Percentiles rank a stretch among this genome's conserved stretches.
phyloP scores from a whole-genome alignment of 1,139 yeast genomes.

The Geotrichum aggregatum region DNA sequence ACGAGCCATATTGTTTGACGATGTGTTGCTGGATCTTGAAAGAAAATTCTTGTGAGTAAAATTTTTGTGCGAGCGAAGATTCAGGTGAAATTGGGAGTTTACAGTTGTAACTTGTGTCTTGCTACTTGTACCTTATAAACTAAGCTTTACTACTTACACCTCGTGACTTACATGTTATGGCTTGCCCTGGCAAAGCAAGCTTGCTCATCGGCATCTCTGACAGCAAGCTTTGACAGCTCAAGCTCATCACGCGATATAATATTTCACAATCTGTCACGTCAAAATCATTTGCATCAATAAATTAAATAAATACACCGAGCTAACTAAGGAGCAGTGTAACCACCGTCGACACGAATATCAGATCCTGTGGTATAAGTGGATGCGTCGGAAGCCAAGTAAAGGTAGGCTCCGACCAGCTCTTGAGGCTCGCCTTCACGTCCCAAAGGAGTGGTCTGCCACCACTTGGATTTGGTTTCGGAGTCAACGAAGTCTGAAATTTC shows the following conservation, averaged over 20 bases:
- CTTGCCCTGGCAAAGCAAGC: too few species aligned
- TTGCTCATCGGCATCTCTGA: background rate
- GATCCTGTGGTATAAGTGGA: conserved; percentile 80
- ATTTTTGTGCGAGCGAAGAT: background rate
- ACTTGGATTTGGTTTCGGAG: conserved; percentile 49
- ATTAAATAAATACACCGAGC: background rate
- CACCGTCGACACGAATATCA: conserved; percentile 82
- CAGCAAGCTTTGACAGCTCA: background rate
- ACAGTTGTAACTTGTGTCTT: background rate
- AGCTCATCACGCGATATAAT: background rate
- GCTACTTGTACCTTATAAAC: background rate
- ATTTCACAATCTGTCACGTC: background rate
- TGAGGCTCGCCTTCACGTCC: conserved; percentile 78
- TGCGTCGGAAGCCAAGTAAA: conserved; percentile 84
- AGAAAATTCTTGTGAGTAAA: too few species aligned
- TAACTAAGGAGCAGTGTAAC: conserved; percentile 47
- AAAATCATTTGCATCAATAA: background rate
- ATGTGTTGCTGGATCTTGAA: too few species aligned
- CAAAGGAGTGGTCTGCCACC: conserved; percentile 73
- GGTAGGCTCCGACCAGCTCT: conserved; percentile 82
- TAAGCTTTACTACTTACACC: background rate
- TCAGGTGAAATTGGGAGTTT: background rate
- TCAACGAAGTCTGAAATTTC: conserved; percentile 62
- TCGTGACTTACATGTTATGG: background rate
- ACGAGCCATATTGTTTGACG: conserved; percentile 2